phyloP scores from a whole-genome alignment of 176 grass and related monocot genomes.

The bread wheat (Triticum aestivum) region IWGSC_CS_RefSeq_v2.1 NC_057802.1:67826486-67826985 shows the following conservation, averaged over 20 bases:
- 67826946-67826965: background rate
- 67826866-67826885: background rate
- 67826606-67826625: background rate
- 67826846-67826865: constrained; percentile 12
- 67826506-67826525: background rate
- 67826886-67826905: background rate
- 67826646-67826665: background rate
- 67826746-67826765: background rate
- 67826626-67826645: background rate
- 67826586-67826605: background rate
- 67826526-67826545: background rate
- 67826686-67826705: background rate
- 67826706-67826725: constrained; percentile 1
- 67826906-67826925: background rate
- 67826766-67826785: constrained; percentile 1
- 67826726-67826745: background rate
- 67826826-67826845: background rate
- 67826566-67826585: background rate
- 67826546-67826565: background rate
- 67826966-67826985: background rate
- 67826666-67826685: background rate
- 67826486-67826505: background rate
- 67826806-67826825: constrained; percentile 11
- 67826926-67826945: background rate
- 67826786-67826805: background rate